Evolutionary conservation across 805 yeast species (phyloP).

Genomic region (Spathaspora hagerdaliae): DNA sequence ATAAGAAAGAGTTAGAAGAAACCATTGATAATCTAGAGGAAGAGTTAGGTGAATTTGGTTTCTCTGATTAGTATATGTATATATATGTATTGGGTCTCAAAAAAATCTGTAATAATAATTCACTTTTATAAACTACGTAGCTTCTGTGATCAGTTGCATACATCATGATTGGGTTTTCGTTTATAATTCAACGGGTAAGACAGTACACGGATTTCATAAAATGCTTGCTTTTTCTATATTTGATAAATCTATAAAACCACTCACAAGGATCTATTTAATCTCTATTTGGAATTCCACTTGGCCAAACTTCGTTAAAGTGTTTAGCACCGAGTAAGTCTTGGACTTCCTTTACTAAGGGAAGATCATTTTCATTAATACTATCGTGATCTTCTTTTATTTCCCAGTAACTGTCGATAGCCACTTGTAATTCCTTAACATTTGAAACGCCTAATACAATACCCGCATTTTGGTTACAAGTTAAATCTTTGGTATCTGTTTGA

Average conservation of each 20-base stretch:
- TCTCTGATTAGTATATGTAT: conserved; percentile 10
- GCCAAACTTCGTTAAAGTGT: conserved; percentile 67
- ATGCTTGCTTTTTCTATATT: no score
- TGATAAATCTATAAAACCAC: no score
- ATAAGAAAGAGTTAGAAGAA: conserved; percentile 50
- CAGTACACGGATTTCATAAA: no score
- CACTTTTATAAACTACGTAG: no score
- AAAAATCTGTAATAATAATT: no score
- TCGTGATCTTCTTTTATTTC: conserved; percentile 33
- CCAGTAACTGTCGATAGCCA: conserved; percentile 59
- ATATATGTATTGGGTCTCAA: no score
- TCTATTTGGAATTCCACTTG: conserved; percentile 23
- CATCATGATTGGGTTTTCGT: no score
- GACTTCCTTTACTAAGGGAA: conserved; percentile 37
- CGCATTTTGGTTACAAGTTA: conserved; percentile 27
- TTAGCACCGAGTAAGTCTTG: conserved; percentile 42
- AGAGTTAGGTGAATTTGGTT: conserved; percentile 53
- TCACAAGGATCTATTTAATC: not conserved
- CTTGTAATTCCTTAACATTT: conserved; percentile 54
- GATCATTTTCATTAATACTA: conserved; percentile 39
- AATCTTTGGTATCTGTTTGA: conserved; percentile 6
- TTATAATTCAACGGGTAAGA: no score
- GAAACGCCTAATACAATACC: conserved; percentile 79
- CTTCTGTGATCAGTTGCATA: no score
- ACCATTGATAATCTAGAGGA: conserved; percentile 45